Conservation (phyloP, 2,329 filamentous ascomycete genomes). For the Stagonosporopsis vannaccii region DNA sequence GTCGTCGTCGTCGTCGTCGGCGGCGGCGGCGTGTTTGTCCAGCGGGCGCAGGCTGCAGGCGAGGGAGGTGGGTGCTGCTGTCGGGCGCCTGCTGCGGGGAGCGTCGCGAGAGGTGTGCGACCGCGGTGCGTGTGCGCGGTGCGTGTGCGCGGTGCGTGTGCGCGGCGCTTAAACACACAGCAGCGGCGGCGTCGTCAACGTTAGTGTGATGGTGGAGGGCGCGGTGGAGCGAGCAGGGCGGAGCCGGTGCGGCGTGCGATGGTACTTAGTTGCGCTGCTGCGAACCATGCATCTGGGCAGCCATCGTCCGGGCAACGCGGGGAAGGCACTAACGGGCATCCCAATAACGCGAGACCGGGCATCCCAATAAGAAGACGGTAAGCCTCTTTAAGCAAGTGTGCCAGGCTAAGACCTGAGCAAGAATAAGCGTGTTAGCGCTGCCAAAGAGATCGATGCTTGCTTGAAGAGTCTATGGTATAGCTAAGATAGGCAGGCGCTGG, state of each 20-base stretch:
- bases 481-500: too few relatives aligned
- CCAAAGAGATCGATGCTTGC: too few relatives aligned
- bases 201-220: slow-evolving; percentile 11
- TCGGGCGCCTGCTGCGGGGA: slow-evolving; percentile 7
- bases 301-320: slow-evolving; percentile 7
- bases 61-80: not conserved
- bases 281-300: not conserved
- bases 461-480: too few relatives aligned
- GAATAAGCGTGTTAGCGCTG: too few relatives aligned
- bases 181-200: not conserved
- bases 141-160: slow-evolving; percentile 14
- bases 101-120: slow-evolving; percentile 15
- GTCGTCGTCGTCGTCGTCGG: too few relatives aligned
- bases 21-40: not conserved
- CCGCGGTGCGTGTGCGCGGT: slow-evolving; percentile 21
- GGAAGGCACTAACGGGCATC: too few relatives aligned
- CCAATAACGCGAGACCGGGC: too few relatives aligned
- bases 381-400: too few relatives aligned
- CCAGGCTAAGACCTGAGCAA: too few relatives aligned
- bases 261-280: not conserved
- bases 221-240: slow-evolving; percentile 7
- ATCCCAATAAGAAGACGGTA: too few relatives aligned
- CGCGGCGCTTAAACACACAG: not conserved
- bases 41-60: not conserved
- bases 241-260: not conserved